Evolutionary conservation across 2,329 filamentous ascomycete genomes (phyloP), one percentile per base, ranked within the genome.

Genomic region (Mariannaea sp.): DNA sequence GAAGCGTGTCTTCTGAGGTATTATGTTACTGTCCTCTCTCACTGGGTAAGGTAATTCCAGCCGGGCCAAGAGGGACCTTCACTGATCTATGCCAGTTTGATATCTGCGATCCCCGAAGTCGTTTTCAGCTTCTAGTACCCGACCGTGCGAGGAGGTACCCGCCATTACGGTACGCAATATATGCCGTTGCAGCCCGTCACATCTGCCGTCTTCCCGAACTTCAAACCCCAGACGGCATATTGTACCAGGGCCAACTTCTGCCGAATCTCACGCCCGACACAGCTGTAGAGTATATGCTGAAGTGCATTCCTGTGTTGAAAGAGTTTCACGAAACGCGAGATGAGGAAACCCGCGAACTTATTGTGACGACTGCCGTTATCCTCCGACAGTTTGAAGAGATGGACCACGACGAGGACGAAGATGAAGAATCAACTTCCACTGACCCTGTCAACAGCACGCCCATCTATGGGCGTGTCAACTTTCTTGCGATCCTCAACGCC

Each of bases 231-330:
- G 39, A 48, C 1, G 61, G 55, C 1, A 52, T 64, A 0, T 16
- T 59, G 0, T 65, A 65, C 7, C 61, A 59, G 0, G 53, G 59
- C 0, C 61, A 65, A 1, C 49, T 51, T 0, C n/a, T 64, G 0
- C 59, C 59, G 0, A 52, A 53, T 2, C 56, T 63, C 0, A 65
- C 46, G 0, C 13, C 57, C 0, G 51, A 56, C 0, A 51, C 55
- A 0, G 59, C 59, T 14, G 61, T 64, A 1, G 61, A 65, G 20
- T 65, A 64, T 4, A 65, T 64, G 61, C 20, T 64, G 0, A 63
- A 63, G 7, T 65, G 59, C 3, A 64, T 64, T 0, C 51, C 55
- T 0, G 57, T 64, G 0, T 41, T 64, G 0, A 64, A 64, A 12
- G 61, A 64, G 1, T 64, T 64, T 0, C 59, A 64, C 1, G 48